A percentile compares a stretch with the other conserved stretches of the same genome.
Evolutionary conservation across 1,139 yeast species (phyloP).

Genomic region (Yamadazyma friedrichii): DNA sequence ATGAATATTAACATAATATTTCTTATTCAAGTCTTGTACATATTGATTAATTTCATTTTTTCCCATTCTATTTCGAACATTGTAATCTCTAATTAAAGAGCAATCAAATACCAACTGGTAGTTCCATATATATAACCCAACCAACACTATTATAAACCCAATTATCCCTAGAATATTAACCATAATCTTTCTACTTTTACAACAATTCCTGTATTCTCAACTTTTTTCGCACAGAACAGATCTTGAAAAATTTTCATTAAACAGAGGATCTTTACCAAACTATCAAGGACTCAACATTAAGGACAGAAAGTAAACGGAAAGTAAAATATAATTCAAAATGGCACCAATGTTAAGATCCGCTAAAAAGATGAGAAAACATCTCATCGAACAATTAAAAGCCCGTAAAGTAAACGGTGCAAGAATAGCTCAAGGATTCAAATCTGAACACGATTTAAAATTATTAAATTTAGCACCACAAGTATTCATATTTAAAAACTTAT

Average conservation of each 20-base stretch:
- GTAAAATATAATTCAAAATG: slow-evolving; percentile 20
- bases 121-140: slow-evolving; percentile 6
- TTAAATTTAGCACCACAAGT: slow-evolving; percentile 72
- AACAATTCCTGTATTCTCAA: too few relatives aligned
- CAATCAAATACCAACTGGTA: slow-evolving; percentile 10
- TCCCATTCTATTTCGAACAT: slow-evolving; percentile 8
- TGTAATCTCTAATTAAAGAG: slow-evolving; percentile 9
- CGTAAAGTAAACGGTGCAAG: slow-evolving; percentile 46
- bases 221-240: not conserved
- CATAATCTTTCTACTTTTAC: too few relatives aligned
- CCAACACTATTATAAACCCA: slow-evolving; percentile 7
- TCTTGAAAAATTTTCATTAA: slow-evolving; percentile 4
- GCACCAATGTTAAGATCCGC: slow-evolving; percentile 44
- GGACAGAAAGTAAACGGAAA: too few relatives aligned
- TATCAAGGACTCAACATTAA: not conserved
- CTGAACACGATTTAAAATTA: slow-evolving; percentile 27
- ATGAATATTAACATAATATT: slow-evolving; percentile 5
- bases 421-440: slow-evolving; percentile 39
- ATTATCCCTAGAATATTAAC: slow-evolving; percentile 6
- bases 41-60: slow-evolving; percentile 11
- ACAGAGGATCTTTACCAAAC: too few relatives aligned
- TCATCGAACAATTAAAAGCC: slow-evolving; percentile 46
- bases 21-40: slow-evolving; percentile 9
- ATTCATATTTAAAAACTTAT: slow-evolving; percentile 77
- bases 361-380: slow-evolving; percentile 51